Percentiles rank a stretch among this genome's conserved stretches.
phyloP scores from a whole-genome alignment of 768 basidiomycete genomes.

The Xerocomus spinulosus region DNA sequence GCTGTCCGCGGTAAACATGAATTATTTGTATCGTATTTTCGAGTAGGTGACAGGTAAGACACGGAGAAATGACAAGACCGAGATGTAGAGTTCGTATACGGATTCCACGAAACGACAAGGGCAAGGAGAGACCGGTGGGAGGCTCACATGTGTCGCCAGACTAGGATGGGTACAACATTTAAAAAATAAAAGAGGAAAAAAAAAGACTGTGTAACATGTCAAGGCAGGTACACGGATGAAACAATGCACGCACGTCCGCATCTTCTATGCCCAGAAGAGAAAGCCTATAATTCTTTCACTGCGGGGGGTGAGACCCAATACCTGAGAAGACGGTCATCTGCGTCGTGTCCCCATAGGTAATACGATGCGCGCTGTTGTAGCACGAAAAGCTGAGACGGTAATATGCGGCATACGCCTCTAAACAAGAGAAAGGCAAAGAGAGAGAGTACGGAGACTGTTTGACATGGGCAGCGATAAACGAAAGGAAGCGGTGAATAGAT shows the following conservation, averaged over 20 bases:
- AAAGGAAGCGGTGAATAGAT: neutral
- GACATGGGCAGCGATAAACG: neutral
- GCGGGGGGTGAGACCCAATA: conserved; percentile 21
- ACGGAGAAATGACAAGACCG: conserved; percentile 2
- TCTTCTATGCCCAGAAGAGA: neutral
- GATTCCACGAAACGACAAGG: neutral
- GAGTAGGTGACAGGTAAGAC: neutral
- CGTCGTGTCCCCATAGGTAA: conserved; percentile 57
- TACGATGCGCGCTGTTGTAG: conserved; percentile 52
- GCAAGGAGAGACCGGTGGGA: neutral
- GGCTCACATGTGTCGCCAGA: neutral
- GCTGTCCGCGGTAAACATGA: neutral
- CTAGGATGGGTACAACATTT: conserved; percentile 11
- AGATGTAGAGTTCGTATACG: neutral
- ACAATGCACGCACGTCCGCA: conserved; percentile 10
- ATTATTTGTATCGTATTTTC: conserved; percentile 6
- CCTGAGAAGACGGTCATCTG: conserved; percentile 23
- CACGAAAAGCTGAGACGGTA: conserved; percentile 53
- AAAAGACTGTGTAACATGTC: neutral
- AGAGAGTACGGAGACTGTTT: conserved; percentile 38
- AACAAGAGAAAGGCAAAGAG: conserved; percentile 43
- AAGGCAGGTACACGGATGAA: neutral
- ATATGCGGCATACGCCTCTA: conserved; percentile 50
- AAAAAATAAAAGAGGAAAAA: neutral
- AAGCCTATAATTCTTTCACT: conserved; percentile 23